Evolutionary conservation across 2,329 filamentous ascomycete species (phyloP), one percentile per base, ranked within the genome.

Genomic region (Hypoxylon sp.): DNA sequence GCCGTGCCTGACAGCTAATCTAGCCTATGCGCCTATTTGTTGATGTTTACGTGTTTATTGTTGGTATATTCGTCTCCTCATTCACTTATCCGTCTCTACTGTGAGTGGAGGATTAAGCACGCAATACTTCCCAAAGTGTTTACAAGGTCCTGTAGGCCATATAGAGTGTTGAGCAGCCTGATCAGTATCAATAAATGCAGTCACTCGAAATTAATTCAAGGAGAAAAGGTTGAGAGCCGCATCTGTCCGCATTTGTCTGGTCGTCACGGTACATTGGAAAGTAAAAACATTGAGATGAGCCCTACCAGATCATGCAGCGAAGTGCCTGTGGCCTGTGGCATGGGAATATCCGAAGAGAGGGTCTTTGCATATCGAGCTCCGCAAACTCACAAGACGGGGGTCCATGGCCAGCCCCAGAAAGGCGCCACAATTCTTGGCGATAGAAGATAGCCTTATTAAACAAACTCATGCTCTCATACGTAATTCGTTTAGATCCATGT

Each of bases 371-470:
- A 55, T 41, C 60, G 60, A 61, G 66, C 63, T 68, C 62, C 60
- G 56, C 61, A 60, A 32, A 52, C 32, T 46, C 60, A 56, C 43
- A 59, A 66, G 56, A 67, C 63, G 59, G 59, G 59, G 58, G 62
- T 60, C 64, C 62, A 60, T 32, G 65, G 36, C 48, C 63, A 63
- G 67, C 63, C 63, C 68, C 56, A 71, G 58, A 67, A 36, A 32
- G 43, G 55, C 58, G 52, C 63, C 66, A 57, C 60, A 60, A 45
- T 64, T 60, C 65, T 68, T 65, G 68, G 59, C 60, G 55, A 65
- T 62, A 58, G 46, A 60, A 70, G 61, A 70, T 70, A 66, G 67
- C 62, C 61, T 69, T 68, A 72, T 72, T 72, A 67, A 70, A 72
- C 59, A 60, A 60, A 52, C 55, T 62, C 60, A 71, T 71, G 69